These are phyloP conservation scores for Hyaloscypha finlandica DNA, from an alignment of 495 filamentous ascomycete genomes.

Conservation along the genomic window DNA sequence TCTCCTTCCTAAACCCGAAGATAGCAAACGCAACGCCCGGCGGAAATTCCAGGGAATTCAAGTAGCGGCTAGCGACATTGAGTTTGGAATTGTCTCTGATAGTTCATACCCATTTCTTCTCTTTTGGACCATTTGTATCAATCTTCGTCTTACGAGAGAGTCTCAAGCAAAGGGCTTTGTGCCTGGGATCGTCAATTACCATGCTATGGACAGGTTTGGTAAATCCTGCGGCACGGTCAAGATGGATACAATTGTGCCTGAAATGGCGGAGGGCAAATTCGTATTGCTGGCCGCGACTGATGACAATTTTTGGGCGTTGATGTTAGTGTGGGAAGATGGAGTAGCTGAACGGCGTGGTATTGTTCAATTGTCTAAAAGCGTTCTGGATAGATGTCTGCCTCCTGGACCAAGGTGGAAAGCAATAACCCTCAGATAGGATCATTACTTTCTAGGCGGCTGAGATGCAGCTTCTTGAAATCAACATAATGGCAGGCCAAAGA, in stretches of 20 bases:
- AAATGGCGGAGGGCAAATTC: background rate
- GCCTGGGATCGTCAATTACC: background rate
- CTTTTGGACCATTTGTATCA: conserved; percentile 13
- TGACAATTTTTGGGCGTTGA: background rate
- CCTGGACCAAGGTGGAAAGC: conserved; percentile 1
- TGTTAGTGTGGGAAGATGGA: conserved; percentile 1
- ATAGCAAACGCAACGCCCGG: background rate
- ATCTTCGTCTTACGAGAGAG: background rate
- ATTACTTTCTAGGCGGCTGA: too few relatives aligned
- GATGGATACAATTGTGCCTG: background rate
- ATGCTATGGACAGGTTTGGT: background rate
- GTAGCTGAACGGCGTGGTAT: background rate
- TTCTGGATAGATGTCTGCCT: background rate
- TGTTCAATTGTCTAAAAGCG: background rate
- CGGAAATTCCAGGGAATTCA: background rate
- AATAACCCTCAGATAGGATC: background rate
- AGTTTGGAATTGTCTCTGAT: background rate
- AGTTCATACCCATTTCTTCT: conserved; percentile 8
- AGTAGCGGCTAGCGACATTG: background rate
- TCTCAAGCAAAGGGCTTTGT: background rate
- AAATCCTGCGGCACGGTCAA: background rate
- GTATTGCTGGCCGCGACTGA: background rate
- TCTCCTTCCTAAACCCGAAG: background rate
- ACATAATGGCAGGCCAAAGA: too few relatives aligned
- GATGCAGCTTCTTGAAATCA: too few relatives aligned